Evolutionary conservation across 257 asterid species (phyloP).

Genomic region (Buddleja alternifolia): DNA sequence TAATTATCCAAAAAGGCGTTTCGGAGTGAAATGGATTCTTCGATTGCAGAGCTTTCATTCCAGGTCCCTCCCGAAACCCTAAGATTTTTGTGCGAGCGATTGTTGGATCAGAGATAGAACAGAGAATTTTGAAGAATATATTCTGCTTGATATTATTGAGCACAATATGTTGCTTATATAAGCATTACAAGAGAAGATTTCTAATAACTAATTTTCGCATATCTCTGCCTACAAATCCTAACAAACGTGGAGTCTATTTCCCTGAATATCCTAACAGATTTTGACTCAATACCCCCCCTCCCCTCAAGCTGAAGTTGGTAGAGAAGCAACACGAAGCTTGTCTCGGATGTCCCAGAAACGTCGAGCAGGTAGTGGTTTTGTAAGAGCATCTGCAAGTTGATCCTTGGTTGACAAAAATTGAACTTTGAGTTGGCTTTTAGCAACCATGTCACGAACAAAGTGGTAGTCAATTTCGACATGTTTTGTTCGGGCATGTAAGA

Average conservation of each 20-base stretch:
- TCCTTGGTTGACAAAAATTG: background rate
- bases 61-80: slow-evolving; percentile 65
- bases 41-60: slow-evolving; percentile 37
- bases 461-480: too few relatives aligned
- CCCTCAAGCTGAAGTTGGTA: background rate
- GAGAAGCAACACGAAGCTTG: background rate
- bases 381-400: background rate
- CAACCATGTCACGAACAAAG: background rate
- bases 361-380: background rate
- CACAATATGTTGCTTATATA: too few relatives aligned
- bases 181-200: too few relatives aligned
- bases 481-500: background rate
- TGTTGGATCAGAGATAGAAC: slow-evolving; percentile 77
- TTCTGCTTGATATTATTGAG: too few relatives aligned
- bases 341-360: background rate
- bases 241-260: too few relatives aligned
- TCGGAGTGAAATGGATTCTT: slow-evolving; percentile 36
- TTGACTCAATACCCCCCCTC: background rate
- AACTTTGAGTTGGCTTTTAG: background rate
- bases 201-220: too few relatives aligned
- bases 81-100: slow-evolving; percentile 62
- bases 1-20: too few relatives aligned
- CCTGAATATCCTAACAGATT: too few relatives aligned
- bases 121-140: too few relatives aligned
- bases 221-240: too few relatives aligned